Base-by-base conservation (phyloP, 108 stramenopile genomes). In the Cyclotella cryptica region DNA sequence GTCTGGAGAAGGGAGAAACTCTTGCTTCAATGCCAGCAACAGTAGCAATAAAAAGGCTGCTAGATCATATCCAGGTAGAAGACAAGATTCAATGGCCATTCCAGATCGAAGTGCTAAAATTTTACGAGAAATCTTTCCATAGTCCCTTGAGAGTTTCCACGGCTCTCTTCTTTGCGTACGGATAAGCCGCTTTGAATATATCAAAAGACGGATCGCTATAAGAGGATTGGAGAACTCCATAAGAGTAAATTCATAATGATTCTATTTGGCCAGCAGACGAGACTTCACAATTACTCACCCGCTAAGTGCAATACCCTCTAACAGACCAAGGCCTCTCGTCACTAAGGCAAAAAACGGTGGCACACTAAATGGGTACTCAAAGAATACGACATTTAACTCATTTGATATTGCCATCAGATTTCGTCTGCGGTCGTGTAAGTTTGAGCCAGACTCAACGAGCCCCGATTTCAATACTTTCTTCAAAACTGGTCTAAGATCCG, bases 301-400 rank as follows among this genome's bases (percentile, higher is more conserved):
- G 18, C 74, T 78, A 28, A 96, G 64, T 10, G 97, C 97, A 70
- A 98, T 96, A 12, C 97, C 97, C 71, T 98, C 97, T 73, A 98
- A 80, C 39, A 98, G 69, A 18, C 90, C 93, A 14, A 98, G 69
- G 13, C 94, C 96, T 47, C 97, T 72, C 0, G 95, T 98, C 29
- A 98, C 87, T 61, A 98, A 84, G 0, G 94, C 96, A 86, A 98
- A 98, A 66, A 94, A 98, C 0, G 92, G 93, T 14, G 97, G 97
- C 14, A 97, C 95, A 19, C 77, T 71, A 75, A 97, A 97, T 1
- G 94, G 94, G 77, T 96, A 89, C 21, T 76, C 71, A 74, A 96
- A 98, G 84, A 96, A 96, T 0, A 98, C 79, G 51, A 94, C 89
- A 75, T 97, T 97, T 68, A 97, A 85, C 71, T 96, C 93, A 57